Conservation (phyloP, 352 stramenopile genomes). For the Phytophthora kernoviae region DNA sequence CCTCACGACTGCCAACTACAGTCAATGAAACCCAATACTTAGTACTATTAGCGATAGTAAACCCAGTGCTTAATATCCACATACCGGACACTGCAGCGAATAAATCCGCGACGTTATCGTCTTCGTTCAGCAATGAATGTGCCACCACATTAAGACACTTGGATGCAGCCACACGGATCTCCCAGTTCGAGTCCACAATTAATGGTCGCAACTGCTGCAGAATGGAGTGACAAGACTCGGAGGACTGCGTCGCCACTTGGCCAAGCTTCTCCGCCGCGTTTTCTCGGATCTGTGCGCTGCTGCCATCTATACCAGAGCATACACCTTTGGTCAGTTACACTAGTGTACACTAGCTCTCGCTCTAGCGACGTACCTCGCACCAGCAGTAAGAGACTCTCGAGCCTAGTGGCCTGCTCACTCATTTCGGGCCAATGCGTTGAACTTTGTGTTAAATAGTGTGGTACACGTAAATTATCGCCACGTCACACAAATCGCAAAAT, state of each 20-base stretch:
- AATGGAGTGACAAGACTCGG: slow-evolving; percentile 56
- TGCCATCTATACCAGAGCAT: slow-evolving; percentile 52
- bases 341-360: background rate
- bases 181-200: slow-evolving; percentile 62
- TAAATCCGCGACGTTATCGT: slow-evolving; percentile 33
- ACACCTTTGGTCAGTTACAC: background rate
- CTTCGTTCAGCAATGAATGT: slow-evolving; percentile 35
- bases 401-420: slow-evolving; percentile 58
- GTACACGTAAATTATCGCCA: background rate
- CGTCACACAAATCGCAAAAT: background rate
- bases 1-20: slow-evolving; percentile 56
- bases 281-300: slow-evolving; percentile 61
- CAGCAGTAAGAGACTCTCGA: slow-evolving; percentile 83
- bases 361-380: slow-evolving; percentile 46
- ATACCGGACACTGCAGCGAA: slow-evolving; percentile 59
- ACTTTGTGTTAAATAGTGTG: background rate
- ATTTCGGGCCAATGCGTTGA: slow-evolving; percentile 5
- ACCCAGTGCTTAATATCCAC: slow-evolving; percentile 4
- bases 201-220: slow-evolving; percentile 62
- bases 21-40: background rate
- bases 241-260: slow-evolving; percentile 53
- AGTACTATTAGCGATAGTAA: too few relatives aligned
- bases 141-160: slow-evolving; percentile 69
- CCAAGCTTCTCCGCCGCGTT: slow-evolving; percentile 79
- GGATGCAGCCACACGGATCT: slow-evolving; percentile 71